A percentile compares a stretch with the other conserved stretches of the same genome.
Conservation (phyloP, 306 rosid genomes). For the Pachyrhizus erosus region DNA sequence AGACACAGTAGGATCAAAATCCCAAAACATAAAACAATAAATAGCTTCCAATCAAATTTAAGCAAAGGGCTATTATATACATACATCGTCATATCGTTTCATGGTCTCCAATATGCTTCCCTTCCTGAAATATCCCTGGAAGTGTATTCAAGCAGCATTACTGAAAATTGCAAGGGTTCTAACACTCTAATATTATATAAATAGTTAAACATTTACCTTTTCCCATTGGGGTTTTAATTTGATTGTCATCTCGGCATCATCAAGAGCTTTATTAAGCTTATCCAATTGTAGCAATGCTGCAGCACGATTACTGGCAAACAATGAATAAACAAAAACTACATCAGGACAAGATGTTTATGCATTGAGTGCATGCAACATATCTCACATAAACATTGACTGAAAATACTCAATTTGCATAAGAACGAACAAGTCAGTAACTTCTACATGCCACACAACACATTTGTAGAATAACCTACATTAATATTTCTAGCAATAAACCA, state of each 20-base stretch:
- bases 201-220: slow-evolving; percentile 58
- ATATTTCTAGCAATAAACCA: slow-evolving; percentile 22
- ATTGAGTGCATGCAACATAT: slow-evolving; percentile 4
- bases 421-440: slow-evolving; percentile 18
- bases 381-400: slow-evolving; percentile 1
- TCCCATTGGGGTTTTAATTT: slow-evolving; percentile 94
- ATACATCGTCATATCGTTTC: slow-evolving; percentile 91
- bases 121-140: slow-evolving; percentile 95
- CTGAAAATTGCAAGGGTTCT: slow-evolving; percentile 34
- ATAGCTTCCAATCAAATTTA: slow-evolving; percentile 18
- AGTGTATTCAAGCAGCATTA: slow-evolving; percentile 46
- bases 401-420: slow-evolving; percentile 4
- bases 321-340: slow-evolving; percentile 36
- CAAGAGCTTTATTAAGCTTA: slow-evolving; percentile 94
- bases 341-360: slow-evolving; percentile 28
- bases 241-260: slow-evolving; percentile 92
- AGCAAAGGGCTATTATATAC: slow-evolving; percentile 33
- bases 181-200: slow-evolving; percentile 17
- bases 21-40: slow-evolving; percentile 12
- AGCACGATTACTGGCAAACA: slow-evolving; percentile 86
- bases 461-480: neutral
- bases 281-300: slow-evolving; percentile 96
- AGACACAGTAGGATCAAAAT: slow-evolving; percentile 43
- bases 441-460: neutral
- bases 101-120: slow-evolving; percentile 95